Base-by-base conservation (phyloP, 176 grass and related monocot species). In the Miscanthus lutarioriparius region DNA sequence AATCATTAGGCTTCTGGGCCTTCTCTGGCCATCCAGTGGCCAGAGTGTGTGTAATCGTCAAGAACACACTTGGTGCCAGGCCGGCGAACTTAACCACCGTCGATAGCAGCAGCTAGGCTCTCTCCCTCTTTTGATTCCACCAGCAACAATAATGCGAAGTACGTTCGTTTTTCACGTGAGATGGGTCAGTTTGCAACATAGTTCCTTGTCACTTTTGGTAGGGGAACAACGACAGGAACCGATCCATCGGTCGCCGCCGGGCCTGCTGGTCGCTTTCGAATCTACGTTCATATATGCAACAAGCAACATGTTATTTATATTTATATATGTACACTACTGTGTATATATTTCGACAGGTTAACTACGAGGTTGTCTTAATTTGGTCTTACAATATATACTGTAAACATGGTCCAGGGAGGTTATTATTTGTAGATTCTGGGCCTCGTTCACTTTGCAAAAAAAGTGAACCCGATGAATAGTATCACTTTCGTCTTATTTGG, bases 121-220 rank as follows among this genome's bases (percentile, higher is more conserved):
- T 38, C 11, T 44, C 43, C 1, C 43, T 4, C 33, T 38, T n/a
- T 66, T 33, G 26, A 43, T 67, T 68, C 78, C 51, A 26, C 13
- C 63, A 16, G 59, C 23, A 87, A 76, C 33, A 67, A 67, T 80
- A 80, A 67, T 67, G 61, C 78, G 10, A 53, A 25, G 47, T 49
- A 47, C 45, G 22, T 20, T 1, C 38, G 28, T 72, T 80, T 79
- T 86, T 49, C 54, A 64, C 41, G 41, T 54, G 84, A 74, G 47
- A 17, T 72, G 0, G 38, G 11, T 43, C 22, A n/a, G 41, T 74
- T 65, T 16, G 14, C n/a, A 74, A 51, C 56, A 86, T 16, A 41
- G 12, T 39, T 40, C 67, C 4, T 49, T 14, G 30, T 39, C 43
- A 9, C 54, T 48, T 79, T 80, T 71, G 76, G 67, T 72, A 48